Conservation (phyloP, 108 stramenopile species). For the Asterionellopsis glacialis region DNA sequence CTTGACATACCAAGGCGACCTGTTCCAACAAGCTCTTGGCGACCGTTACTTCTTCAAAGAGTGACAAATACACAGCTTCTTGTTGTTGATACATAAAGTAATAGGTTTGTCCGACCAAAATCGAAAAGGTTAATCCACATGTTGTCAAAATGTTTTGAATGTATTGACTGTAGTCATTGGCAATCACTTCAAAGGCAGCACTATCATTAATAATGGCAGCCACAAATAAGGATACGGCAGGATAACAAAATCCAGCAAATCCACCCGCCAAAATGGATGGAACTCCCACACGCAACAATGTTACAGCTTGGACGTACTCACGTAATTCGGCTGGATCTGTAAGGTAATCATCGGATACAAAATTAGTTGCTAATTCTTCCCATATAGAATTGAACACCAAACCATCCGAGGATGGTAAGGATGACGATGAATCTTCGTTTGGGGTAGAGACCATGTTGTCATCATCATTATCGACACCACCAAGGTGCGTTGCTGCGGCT, state of each 20-base stretch:
- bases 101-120: slow-evolving; percentile 84
- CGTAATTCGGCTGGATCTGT: slow-evolving; percentile 1
- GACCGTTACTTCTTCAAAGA: slow-evolving; percentile 82
- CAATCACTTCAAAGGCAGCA: slow-evolving; percentile 72
- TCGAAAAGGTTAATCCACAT: slow-evolving; percentile 65
- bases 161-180: slow-evolving; percentile 78
- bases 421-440: no score
- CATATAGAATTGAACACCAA: no score
- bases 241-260: slow-evolving; percentile 49
- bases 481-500: no score
- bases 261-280: slow-evolving; percentile 51
- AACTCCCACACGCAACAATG: slow-evolving; percentile 41
- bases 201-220: slow-evolving; percentile 67
- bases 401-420: no score
- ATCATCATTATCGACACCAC: no score
- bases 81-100: slow-evolving; percentile 88
- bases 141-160: slow-evolving; percentile 86
- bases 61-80: slow-evolving; percentile 76
- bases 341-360: background rate
- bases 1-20: slow-evolving; percentile 79
- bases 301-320: slow-evolving; percentile 21
- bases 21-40: slow-evolving; percentile 84
- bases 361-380: slow-evolving; percentile 2
- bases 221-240: slow-evolving; percentile 39
- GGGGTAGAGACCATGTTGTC: no score